A percentile compares a stretch with the other conserved stretches of the same genome.
Evolutionary conservation across 352 stramenopile genomes (phyloP).

Genomic region (Salisapilia sapeloensis): DNA sequence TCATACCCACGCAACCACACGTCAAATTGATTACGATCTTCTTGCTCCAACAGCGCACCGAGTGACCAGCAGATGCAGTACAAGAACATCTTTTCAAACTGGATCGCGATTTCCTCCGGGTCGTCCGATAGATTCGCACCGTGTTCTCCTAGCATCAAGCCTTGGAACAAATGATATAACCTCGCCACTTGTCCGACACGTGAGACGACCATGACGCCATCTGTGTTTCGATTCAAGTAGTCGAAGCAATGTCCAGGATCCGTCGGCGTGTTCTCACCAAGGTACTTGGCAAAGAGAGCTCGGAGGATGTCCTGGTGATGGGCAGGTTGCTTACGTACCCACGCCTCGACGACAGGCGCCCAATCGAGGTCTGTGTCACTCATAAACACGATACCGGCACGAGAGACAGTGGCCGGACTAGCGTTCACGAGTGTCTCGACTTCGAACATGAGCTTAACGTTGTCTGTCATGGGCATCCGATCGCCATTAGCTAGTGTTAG

Average conservation of each 20-base stretch:
- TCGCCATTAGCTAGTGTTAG: conserved; percentile 95
- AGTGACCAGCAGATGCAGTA: conserved; percentile 96
- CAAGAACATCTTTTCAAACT: conserved; percentile 92
- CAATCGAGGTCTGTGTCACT: conserved; percentile 96
- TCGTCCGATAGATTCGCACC: conserved; percentile 50
- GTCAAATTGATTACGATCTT: conserved; percentile 94
- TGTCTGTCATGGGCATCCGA: conserved; percentile 96
- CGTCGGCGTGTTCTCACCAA: conserved; percentile 87
- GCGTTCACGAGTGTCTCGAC: conserved; percentile 95
- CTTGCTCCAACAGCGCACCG: conserved; percentile 89
- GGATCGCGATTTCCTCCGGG: conserved; percentile 39
- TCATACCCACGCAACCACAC: conserved; percentile 89
- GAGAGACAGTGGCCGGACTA: conserved; percentile 92
- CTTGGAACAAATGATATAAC: conserved; percentile 81
- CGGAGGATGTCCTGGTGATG: conserved; percentile 81
- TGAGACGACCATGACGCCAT: conserved; percentile 88
- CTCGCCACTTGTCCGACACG: conserved; percentile 76
- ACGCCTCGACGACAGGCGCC: conserved; percentile 91
- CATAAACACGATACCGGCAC: conserved; percentile 96
- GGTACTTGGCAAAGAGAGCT: conserved; percentile 91
- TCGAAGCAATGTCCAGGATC: conserved; percentile 92
- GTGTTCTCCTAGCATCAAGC: conserved; percentile 78
- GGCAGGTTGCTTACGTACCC: conserved; percentile 85
- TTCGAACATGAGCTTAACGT: conserved; percentile 96
- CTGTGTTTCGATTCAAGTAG: conserved; percentile 89